Base-by-base conservation (phyloP, 2,329 filamentous ascomycete species). In the Septoria linicola region DNA sequence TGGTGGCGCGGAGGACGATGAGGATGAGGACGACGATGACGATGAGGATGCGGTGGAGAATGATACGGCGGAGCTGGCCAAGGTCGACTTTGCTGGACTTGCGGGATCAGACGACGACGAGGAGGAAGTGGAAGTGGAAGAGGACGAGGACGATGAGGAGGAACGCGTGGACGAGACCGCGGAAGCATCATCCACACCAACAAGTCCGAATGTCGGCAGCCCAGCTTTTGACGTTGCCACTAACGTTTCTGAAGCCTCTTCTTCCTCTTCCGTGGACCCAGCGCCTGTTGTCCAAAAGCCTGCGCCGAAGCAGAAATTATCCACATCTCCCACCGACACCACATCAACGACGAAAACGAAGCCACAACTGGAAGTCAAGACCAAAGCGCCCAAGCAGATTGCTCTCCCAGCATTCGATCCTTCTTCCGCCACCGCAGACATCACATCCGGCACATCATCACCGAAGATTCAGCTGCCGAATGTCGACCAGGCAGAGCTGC, bases 401-500 rank as follows among this genome's bases (percentile, higher is more conserved):
- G 30, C 56, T 16, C 50, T 59, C 23, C 52, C 53, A 11, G 23
- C 40, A 37, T 61, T 55, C 20, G 41, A 48, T 14, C 45, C 50
- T 3, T 46, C 51, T 19, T 43, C 52, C 46, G 36, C 49, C 44
- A 17, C 46, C 14, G 17, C 46, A 21, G 52, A 57, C 27, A 53
- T 47, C 19, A 40, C 54, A n/a, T 62, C 58, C 7, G 63, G 64
- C 39, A 63, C 58, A 34, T 65, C 63, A 16, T 68, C 66, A 23
- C 66, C 65, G 2, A 65, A 67, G 56, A 45, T 69, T 61, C 63
- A 68, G 61, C 63, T 65, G 41, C 75, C 72, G 53, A 85, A 85
- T 49, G 76, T 83, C 56, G 85, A 91, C 65, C 85, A 85, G 35
- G 83, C 88, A 54, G 82, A 85, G 20, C 81, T 96, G 40, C 84